phyloP scores from a whole-genome alignment of 371 early-diverging fungal genomes.

The Synchytrium microbalum region DNA sequence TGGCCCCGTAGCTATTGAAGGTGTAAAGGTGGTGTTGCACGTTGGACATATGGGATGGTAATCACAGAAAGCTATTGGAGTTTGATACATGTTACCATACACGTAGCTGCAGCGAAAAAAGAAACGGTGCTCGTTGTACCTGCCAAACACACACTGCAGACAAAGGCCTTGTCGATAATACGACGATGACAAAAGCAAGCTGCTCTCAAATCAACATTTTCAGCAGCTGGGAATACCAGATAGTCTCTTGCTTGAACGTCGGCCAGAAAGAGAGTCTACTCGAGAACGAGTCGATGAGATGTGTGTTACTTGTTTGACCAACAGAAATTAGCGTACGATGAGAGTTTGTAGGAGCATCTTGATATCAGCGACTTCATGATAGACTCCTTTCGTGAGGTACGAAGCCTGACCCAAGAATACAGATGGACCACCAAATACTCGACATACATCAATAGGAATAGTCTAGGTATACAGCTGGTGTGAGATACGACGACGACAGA shows the following conservation, averaged over 20 bases:
- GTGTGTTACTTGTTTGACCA: neutral
- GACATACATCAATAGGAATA: constrained; percentile 63
- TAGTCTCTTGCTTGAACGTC: constrained; percentile 64
- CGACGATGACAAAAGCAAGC: constrained; percentile 94
- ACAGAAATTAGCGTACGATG: constrained; percentile 47
- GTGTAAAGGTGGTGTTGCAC: constrained; percentile 39
- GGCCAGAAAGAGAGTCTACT: constrained; percentile 52
- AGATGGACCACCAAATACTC: constrained; percentile 63
- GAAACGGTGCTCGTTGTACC: constrained; percentile 47
- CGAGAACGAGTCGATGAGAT: neutral
- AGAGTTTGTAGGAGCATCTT: constrained; percentile 67
- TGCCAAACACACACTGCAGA: constrained; percentile 95
- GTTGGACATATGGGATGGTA: constrained; percentile 67
- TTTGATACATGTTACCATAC: neutral
- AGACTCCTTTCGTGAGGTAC: constrained; percentile 81
- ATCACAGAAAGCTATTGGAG: constrained; percentile 57
- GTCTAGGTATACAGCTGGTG: neutral
- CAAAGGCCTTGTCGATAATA: constrained; percentile 84
- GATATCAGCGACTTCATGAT: constrained; percentile 52
- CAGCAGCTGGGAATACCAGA: constrained; percentile 64
- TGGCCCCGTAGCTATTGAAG: neutral
- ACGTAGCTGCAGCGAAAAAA: neutral
- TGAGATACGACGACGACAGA: neutral
- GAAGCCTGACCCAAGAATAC: constrained; percentile 91
- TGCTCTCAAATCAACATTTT: constrained; percentile 86